Percentiles rank a stretch among this genome's conserved stretches.
These are phyloP conservation scores for Begonia peltatifolia DNA, from an alignment of 306 rosid genomes.

Conservation along the genomic window DNA sequence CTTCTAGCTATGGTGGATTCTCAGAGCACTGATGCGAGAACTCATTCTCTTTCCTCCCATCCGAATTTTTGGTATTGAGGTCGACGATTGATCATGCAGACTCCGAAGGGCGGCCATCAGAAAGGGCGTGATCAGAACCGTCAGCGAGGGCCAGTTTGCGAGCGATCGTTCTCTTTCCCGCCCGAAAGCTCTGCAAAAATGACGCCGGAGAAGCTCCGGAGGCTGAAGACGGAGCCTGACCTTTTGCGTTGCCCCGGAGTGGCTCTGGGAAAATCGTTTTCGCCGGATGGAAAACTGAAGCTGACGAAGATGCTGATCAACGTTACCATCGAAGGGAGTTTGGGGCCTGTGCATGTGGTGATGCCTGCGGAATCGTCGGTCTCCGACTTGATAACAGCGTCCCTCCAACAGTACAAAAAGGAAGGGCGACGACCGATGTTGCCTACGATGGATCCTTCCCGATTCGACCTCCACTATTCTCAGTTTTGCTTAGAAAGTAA, in stretches of 20 bases:
- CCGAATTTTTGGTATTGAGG: too few species aligned
- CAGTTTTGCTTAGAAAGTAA: conserved; percentile 93
- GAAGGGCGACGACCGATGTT: conserved; percentile 75
- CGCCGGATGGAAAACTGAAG: conserved; percentile 22
- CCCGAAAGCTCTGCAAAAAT: conserved; percentile 4
- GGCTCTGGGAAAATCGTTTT: conserved; percentile 1
- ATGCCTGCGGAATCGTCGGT: conserved; percentile 44
- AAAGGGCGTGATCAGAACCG: conserved; percentile 25
- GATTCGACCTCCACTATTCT: conserved; percentile 73
- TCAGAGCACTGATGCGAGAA: too few species aligned
- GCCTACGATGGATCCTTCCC: conserved; percentile 18
- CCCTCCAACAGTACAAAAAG: conserved; percentile 36
- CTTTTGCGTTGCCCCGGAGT: conserved; percentile 11
- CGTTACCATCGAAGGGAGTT: conserved; percentile 60
- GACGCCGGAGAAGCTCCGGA: conserved; percentile 22
- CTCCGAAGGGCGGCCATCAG: conserved; percentile 29
- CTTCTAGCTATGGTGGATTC: too few species aligned
- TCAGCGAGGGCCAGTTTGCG: conserved; percentile 29
- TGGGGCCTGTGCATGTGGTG: conserved; percentile 58
- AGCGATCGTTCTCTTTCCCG: conserved; percentile 52
- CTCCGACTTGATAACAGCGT: conserved; percentile 35
- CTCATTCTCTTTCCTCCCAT: too few species aligned
- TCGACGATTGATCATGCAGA: conserved; percentile 30
- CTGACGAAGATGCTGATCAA: conserved; percentile 63
- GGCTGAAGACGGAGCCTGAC: conserved; percentile 66